Base-by-base conservation (phyloP, 768 basidiomycete species). In the Lentinula sp. region DNA sequence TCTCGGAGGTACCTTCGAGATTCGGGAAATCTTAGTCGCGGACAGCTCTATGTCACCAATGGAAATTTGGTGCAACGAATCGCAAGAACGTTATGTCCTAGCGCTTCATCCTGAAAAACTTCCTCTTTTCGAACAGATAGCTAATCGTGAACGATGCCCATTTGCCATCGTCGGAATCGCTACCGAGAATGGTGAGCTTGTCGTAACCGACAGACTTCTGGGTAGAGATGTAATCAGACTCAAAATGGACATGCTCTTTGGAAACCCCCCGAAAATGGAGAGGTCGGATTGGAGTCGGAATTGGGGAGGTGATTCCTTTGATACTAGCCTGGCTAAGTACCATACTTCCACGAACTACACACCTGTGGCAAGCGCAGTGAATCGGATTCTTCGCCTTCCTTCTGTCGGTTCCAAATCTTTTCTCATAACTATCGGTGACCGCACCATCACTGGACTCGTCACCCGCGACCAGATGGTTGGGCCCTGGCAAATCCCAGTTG, bases 21-120 rank as follows among this genome's bases (percentile, higher is more conserved):
- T 99, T 65, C 80, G 96, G 21, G 91, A 98, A 67, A 87, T 99
- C 6, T 81, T 93, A 28, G 86, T 97, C 43, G 96, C 93, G 32
- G 97, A 98, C 71, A 80, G 83, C 23, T 89, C 90, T 42, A 93
- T 99, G 92, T 95, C 93, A 4, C 97, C 97, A 0, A 98, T 99
- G 96, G 96, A 98, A 75, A 98, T 98, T 54, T 99, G 97, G 97
- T 98, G 97, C 71, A 99, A 99, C 74, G 97, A 99, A 75, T 90
- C 88, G 65, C 97, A 98, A 76, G 97, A 98, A 69, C 87, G 97
- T 42, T 99, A 98, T 70, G 97, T 98, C 32, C 81, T 98, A 34
- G 97, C 97, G 8, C 82, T 99, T 62, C 83, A 84, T 0, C 83
- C 85, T 2, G 80, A 82, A 16, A 83, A 81, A 61, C 76, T 86